A percentile compares a stretch with the other conserved stretches of the same genome.
These are phyloP conservation scores for Claviceps pazoutovae DNA, from an alignment of 2,329 filamentous ascomycete genomes.

Conservation along the genomic window DNA sequence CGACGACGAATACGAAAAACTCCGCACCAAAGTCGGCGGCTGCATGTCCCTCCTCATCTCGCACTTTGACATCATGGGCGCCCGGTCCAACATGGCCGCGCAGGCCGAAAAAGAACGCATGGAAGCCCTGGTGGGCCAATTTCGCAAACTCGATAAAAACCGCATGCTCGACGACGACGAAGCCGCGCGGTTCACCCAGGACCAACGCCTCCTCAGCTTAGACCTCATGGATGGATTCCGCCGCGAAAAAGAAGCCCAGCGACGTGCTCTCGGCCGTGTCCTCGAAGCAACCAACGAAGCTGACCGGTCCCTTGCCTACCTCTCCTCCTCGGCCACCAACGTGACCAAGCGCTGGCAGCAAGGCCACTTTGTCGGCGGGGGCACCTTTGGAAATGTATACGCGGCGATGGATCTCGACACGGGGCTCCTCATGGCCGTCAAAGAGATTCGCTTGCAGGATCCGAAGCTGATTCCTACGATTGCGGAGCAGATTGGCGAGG, in stretches of 20 bases:
- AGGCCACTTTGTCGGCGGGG: slow-evolving; percentile 93
- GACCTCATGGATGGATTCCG: slow-evolving; percentile 64
- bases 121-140: slow-evolving; percentile 65
- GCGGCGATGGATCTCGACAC: slow-evolving; percentile 95
- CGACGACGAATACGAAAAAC: slow-evolving; percentile 69
- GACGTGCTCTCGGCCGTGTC: slow-evolving; percentile 78
- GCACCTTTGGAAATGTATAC: slow-evolving; percentile 95
- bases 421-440: slow-evolving; percentile 93
- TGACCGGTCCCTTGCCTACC: slow-evolving; percentile 82
- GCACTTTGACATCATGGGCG: slow-evolving; percentile 98
- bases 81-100: slow-evolving; percentile 80
- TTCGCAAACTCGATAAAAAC: slow-evolving; percentile 66
- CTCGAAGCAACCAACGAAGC: slow-evolving; percentile 92
- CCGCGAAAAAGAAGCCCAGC: slow-evolving; percentile 67
- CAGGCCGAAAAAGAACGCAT: slow-evolving; percentile 84
- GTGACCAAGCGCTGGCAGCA: slow-evolving; percentile 96
- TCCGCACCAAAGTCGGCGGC: slow-evolving; percentile 80
- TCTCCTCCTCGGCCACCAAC: slow-evolving; percentile 89
- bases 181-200: slow-evolving; percentile 58
- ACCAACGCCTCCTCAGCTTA: slow-evolving; percentile 61
- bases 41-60: slow-evolving; percentile 97
- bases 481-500: slow-evolving; percentile 84
- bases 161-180: slow-evolving; percentile 68
- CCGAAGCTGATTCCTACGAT: slow-evolving; percentile 91
- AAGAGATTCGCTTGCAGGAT: slow-evolving; percentile 94